These are phyloP conservation scores for Trichoderma oligosporum DNA, from an alignment of 2,329 filamentous ascomycete genomes.

Conservation along the genomic window DNA sequence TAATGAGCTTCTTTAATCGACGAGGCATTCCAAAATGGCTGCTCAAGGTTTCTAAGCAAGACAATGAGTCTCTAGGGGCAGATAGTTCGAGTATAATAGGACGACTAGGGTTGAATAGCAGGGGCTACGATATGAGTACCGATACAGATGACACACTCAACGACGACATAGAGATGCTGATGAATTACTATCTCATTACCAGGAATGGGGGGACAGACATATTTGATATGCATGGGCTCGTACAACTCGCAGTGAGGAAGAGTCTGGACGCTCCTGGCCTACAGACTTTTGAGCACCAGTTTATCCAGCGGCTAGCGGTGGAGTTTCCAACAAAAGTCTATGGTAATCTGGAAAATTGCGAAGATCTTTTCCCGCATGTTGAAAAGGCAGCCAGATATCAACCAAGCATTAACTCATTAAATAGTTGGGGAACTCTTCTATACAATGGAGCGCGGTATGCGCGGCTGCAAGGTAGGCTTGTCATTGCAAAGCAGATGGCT, in stretches of 20 bases:
- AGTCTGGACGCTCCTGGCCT: not conserved
- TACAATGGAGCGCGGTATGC: constrained; percentile 5
- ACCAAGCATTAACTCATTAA: not conserved
- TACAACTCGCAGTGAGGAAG: constrained; percentile 16
- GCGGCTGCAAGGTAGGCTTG: constrained; percentile 3
- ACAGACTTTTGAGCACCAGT: not conserved
- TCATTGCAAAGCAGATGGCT: constrained; percentile 6
- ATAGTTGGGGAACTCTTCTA: constrained; percentile 5
- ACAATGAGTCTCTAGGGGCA: not conserved
- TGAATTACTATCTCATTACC: not conserved
- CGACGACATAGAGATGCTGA: not conserved
- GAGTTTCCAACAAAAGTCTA: constrained; percentile 22
- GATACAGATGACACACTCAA: not conserved
- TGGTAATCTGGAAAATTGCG: not conserved
- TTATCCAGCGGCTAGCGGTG: not conserved
- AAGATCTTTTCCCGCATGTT: not conserved
- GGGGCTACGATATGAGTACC: not conserved
- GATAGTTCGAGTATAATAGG: not conserved
- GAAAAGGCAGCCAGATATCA: not conserved
- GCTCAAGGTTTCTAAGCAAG: not conserved
- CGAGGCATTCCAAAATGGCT: constrained; percentile 37
- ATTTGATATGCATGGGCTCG: constrained; percentile 22
- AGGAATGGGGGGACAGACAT: not conserved
- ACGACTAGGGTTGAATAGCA: too few relatives aligned
- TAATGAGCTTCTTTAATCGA: constrained; percentile 46